Base-by-base conservation (phyloP, 305 asterid species). In the Plantago lanceolata region DNA sequence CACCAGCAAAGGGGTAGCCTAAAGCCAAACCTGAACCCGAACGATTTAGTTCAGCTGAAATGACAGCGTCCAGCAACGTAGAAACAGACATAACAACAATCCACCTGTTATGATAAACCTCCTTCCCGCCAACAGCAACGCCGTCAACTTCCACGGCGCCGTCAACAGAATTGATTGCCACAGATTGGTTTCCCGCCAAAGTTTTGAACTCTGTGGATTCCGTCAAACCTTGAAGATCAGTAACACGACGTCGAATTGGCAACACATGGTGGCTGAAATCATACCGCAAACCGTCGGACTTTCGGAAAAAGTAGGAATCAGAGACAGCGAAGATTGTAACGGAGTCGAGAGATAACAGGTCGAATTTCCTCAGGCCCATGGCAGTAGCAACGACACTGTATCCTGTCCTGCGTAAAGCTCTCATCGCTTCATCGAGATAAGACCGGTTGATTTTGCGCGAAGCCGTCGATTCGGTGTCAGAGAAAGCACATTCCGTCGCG, bases 81-180 rank as follows among this genome's bases (percentile, higher is more conserved):
- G 63, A 37, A 49, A 86, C 26, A 26, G 87, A 76, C 24, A 86
- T 26, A 57, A 86, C 85, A 20, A 77, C 86, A 11, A 89, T 71
- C 95, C 96, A 86, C 63, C 79, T 72, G 75, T 82, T 82, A 14
- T 62, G 85, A 65, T 86, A 86, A 63, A 84, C 80, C 79, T 84
- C 90, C 62, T 65, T 62, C 63, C 63, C 69, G 33, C 67, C 75
- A 65, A 78, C 75, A 6, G 63, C 35, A 20, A 84, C 72, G 52
- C 87, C 95, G 71, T 81, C 72, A 13, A 84, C 81, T 6, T 26
- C 70, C n/a, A 84, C 79, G 57, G 60, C 75, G 67, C 81, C 82
- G 63, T 69, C 77, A 1, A 64, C 63, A 29, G 84, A 70, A n/a
- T 57, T 55, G 57, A 83, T 68, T 4, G 48, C 16, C 29, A 84